Evolutionary conservation across 1,284 basidiomycete genomes (phyloP).

Genomic region (Sphaerobolus stellatus): DNA sequence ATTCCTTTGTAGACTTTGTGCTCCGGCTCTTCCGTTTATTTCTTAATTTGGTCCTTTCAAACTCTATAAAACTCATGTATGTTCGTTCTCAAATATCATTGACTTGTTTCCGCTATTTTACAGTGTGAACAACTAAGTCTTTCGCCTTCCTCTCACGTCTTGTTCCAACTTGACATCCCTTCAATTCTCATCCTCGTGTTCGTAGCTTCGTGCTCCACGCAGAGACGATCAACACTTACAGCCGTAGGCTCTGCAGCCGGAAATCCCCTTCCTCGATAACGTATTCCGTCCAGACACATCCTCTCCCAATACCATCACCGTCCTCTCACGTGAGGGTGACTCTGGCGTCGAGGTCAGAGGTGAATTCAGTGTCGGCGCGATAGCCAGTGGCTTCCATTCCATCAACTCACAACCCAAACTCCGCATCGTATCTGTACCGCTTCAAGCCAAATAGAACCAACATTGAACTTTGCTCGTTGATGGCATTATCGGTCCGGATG

Average conservation of each 20-base stretch:
- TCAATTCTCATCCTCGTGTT: too few relatives aligned
- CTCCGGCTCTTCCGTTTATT: too few relatives aligned
- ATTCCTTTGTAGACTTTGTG: too few relatives aligned
- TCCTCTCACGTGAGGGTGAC: constrained; percentile 63
- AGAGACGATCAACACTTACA: too few relatives aligned
- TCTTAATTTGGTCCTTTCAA: too few relatives aligned
- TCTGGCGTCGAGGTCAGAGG: constrained; percentile 48
- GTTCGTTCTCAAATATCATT: too few relatives aligned
- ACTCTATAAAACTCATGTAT: too few relatives aligned
- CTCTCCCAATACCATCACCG: constrained; percentile 55
- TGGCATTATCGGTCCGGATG: constrained; percentile 72
- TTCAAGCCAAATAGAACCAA: constrained; percentile 57
- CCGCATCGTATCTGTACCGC: constrained; percentile 60
- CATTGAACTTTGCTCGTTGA: constrained; percentile 76
- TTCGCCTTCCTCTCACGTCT: too few relatives aligned
- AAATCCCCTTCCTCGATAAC: constrained; percentile 56
- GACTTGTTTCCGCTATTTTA: too few relatives aligned
- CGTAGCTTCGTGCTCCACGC: too few relatives aligned
- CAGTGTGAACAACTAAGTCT: too few relatives aligned
- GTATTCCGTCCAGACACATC: constrained; percentile 61
- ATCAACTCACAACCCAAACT: constrained; percentile 63
- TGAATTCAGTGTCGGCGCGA: constrained; percentile 56
- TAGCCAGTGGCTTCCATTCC: constrained; percentile 57
- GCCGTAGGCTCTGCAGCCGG: constrained; percentile 45
- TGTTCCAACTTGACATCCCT: too few relatives aligned